Conservation (phyloP, 768 basidiomycete genomes). For the Tricholoma hemisulphureum region DNA sequence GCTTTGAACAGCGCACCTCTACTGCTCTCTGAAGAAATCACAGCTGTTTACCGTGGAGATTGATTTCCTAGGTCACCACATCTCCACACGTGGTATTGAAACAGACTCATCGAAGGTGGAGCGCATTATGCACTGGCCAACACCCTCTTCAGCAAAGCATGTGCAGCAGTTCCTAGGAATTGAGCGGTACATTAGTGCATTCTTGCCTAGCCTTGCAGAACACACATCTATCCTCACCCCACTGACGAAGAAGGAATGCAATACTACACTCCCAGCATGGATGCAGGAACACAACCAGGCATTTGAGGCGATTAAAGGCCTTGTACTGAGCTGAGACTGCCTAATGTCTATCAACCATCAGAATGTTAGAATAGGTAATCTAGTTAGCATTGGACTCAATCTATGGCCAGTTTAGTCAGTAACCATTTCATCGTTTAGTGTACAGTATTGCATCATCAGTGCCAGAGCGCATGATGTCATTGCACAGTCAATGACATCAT, state of each 20-base stretch:
- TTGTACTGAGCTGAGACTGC: constrained; percentile 24
- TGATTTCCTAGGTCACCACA: too few relatives aligned
- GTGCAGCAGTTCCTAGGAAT: constrained; percentile 26
- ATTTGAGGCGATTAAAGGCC: constrained; percentile 27
- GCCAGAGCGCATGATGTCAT: too few relatives aligned
- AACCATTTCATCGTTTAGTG: too few relatives aligned
- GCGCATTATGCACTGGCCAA: constrained; percentile 24
- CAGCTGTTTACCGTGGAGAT: background rate
- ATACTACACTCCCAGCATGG: background rate
- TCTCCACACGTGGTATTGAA: background rate
- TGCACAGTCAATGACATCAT: too few relatives aligned
- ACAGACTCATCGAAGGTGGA: background rate
- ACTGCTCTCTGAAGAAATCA: background rate
- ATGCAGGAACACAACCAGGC: constrained; percentile 17
- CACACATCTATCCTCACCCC: background rate
- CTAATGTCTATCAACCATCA: constrained; percentile 33
- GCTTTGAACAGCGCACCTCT: background rate
- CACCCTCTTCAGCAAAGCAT: constrained; percentile 9
- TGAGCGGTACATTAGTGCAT: constrained; percentile 18
- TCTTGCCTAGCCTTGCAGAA: constrained; percentile 23
- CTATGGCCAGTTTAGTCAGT: too few relatives aligned
- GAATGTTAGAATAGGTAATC: too few relatives aligned
- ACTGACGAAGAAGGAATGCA: background rate
- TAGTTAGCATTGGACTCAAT: too few relatives aligned
- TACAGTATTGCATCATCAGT: too few relatives aligned